Conservation (phyloP, 371 early-diverging fungal genomes). For the Mortierella sp. region DNA sequence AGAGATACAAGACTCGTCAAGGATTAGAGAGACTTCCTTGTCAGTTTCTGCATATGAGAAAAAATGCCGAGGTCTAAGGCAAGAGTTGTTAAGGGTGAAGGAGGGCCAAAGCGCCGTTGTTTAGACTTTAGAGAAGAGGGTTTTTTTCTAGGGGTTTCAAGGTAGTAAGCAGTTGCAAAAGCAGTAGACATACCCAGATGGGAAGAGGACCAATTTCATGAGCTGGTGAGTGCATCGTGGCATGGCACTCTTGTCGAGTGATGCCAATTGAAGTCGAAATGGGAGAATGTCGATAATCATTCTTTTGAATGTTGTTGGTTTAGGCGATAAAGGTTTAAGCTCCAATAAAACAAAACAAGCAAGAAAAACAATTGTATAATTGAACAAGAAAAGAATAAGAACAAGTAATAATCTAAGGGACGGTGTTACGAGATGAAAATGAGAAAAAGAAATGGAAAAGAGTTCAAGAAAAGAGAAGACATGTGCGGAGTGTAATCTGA, state of each 20-base stretch:
- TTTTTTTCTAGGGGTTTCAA: background rate
- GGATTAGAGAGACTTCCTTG: constrained; percentile 50
- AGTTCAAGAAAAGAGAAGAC: background rate
- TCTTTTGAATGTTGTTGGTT: background rate
- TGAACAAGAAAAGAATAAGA: background rate
- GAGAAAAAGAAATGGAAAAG: background rate
- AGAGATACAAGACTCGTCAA: constrained; percentile 41
- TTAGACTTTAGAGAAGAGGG: too few relatives aligned
- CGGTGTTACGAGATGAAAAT: background rate
- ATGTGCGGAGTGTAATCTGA: background rate
- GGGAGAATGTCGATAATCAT: constrained; percentile 58
- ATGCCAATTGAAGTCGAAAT: constrained; percentile 49
- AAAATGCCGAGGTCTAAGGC: constrained; percentile 42
- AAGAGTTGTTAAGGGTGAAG: background rate
- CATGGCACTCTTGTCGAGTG: constrained; percentile 45
- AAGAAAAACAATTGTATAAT: background rate
- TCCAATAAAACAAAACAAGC: too few relatives aligned
- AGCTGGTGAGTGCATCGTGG: constrained; percentile 57
- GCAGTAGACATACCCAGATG: constrained; percentile 33
- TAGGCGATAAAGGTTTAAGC: background rate
- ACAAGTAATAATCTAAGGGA: background rate
- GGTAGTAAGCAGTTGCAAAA: background rate
- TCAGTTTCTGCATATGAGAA: constrained; percentile 57
- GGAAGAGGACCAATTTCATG: constrained; percentile 54
- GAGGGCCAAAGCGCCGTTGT: too few relatives aligned